Base-by-base conservation (phyloP, 768 basidiomycete genomes). In the Termitomyces sp. region DNA sequence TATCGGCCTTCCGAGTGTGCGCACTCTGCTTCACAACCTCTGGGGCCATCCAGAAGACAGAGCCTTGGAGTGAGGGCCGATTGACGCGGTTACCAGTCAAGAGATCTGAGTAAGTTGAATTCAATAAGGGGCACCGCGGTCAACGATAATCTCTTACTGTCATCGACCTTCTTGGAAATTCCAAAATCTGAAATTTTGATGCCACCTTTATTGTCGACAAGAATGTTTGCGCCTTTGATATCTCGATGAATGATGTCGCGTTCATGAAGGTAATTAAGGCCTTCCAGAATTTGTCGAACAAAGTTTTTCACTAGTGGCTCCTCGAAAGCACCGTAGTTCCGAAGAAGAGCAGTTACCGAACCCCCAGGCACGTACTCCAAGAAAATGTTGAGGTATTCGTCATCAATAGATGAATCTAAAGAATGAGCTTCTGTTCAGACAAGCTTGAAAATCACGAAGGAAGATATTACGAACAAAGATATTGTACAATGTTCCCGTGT, bases 41-140 rank as follows among this genome's bases (percentile, higher is more conserved):
- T 0, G 96, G 96, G 0, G 96, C 96, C 96, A 98, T 98, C 96
- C 96, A 98, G 76, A 97, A 98, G 12, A 98, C 96, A 1, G 95
- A 97, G 2, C 97, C 97, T 73, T 98, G 97, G 6, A 98, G 77
- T 1, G 97, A 98, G 5, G 94, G 92, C 7, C 97, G 83, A 71
- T 98, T 90, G 48, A 88, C 83, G 24, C 90, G 87, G 59, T 90
- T 87, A 12, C 88, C 88, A 24, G 76, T 75, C 48, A 83, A 63
- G 39, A 82, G 72, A 69, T 79, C 79, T 82, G 59, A 13, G 20
- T 12, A 53, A 52, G 7, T 59, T 53, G 60, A 2, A 55, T 24
- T 54, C 1, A 15, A 39, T 52, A 20, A 55, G 15, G 22, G 15
- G n/a, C 20, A 39, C 11, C 18, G 7, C 44, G 33, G 32, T 28